phyloP scores from a whole-genome alignment of 208 protist species.

The Acanthamoeba royreba region DNA sequence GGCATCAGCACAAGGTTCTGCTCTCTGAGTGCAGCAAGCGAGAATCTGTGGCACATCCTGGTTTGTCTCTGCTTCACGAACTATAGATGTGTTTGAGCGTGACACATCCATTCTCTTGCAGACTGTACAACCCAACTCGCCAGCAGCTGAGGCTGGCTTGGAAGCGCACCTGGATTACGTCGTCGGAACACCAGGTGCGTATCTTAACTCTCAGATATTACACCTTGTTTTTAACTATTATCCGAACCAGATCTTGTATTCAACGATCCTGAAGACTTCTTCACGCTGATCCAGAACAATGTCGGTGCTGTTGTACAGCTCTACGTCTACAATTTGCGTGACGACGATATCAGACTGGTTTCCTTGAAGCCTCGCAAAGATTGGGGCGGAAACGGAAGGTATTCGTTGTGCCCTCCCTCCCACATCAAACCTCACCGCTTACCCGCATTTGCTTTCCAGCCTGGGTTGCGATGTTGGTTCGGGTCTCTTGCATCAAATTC shows the following conservation, averaged over 20 bases:
- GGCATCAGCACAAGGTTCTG: not conserved
- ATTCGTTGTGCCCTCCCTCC: not conserved
- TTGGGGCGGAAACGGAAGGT: conserved; percentile 1
- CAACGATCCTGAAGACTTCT: conserved; percentile 18
- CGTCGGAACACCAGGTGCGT: not conserved
- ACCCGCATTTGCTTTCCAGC: not conserved
- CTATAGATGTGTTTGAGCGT: not conserved
- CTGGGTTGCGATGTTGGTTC: not conserved
- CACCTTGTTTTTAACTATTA: not conserved
- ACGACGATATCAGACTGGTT: not conserved
- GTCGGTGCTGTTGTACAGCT: not conserved
- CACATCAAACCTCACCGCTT: not conserved
- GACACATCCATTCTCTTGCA: not conserved
- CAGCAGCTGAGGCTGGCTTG: not conserved
- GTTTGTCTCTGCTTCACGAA: not conserved
- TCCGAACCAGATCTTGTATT: not conserved
- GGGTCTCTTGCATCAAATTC: not conserved
- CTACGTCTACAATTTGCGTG: conserved; percentile 24
- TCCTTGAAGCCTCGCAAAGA: not conserved
- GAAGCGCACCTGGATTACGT: conserved; percentile 3
- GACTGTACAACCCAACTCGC: not conserved
- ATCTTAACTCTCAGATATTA: not conserved
- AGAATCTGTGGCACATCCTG: conserved; percentile 34
- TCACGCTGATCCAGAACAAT: not conserved
- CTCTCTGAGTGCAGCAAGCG: not conserved